phyloP scores from a whole-genome alignment of 2,329 filamentous ascomycete species.

The Tolypocladium paradoxum region DNA sequence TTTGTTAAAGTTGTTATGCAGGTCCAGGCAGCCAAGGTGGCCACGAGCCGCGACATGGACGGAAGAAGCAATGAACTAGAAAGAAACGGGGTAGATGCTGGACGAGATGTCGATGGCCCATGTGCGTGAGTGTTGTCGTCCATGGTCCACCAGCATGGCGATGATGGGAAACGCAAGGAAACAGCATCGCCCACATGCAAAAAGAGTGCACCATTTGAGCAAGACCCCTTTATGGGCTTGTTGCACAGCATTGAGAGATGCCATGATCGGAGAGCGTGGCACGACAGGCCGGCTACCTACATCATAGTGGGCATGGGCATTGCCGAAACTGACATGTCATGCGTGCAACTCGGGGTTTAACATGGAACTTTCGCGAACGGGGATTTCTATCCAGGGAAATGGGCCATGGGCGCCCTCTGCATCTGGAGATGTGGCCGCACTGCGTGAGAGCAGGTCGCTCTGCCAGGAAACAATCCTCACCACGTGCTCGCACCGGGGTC shows the following conservation, averaged over 20 bases:
- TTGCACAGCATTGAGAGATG: too few relatives aligned
- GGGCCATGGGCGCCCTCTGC: background rate
- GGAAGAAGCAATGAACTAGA: background rate
- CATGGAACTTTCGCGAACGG: background rate
- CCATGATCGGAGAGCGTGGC: too few relatives aligned
- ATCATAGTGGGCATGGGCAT: too few relatives aligned
- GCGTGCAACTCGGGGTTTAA: background rate
- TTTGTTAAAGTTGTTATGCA: background rate
- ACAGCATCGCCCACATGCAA: background rate
- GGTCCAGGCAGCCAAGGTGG: background rate
- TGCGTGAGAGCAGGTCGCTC: too few relatives aligned
- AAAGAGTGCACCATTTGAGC: too few relatives aligned
- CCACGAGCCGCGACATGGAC: background rate
- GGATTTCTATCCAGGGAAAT: too few relatives aligned
- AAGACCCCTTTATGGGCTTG: too few relatives aligned
- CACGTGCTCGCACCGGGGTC: background rate
- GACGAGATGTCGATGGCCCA: background rate
- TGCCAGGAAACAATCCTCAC: background rate
- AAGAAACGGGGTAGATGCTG: background rate
- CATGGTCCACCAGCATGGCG: background rate
- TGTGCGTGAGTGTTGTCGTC: background rate
- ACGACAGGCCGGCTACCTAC: too few relatives aligned
- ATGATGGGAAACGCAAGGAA: background rate
- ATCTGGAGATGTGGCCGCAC: background rate
- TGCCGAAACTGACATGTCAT: too few relatives aligned